Evolutionary conservation across 495 filamentous ascomycete species (phyloP).

Genomic region (Trichoderma parareesei): DNA sequence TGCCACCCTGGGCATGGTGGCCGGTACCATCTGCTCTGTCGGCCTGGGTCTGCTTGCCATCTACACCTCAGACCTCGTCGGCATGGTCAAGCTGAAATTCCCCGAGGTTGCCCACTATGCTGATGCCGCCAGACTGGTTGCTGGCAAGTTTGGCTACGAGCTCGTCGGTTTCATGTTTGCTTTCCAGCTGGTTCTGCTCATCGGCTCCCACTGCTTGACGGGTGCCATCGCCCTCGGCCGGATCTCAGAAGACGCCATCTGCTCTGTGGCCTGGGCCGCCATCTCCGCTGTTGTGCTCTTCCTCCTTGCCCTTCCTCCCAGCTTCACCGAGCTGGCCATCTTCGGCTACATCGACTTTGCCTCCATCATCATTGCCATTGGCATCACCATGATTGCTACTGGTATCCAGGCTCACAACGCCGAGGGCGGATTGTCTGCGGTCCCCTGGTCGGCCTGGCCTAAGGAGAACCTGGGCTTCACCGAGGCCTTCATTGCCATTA

Average conservation of each 20-base stretch:
- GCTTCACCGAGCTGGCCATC: conserved; percentile 50
- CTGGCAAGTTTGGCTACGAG: conserved; percentile 56
- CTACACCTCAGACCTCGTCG: conserved; percentile 72
- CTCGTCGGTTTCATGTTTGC: conserved; percentile 55
- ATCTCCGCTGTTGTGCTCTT: conserved; percentile 57
- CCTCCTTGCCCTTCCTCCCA: conserved; percentile 51
- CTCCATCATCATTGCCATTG: conserved; percentile 56
- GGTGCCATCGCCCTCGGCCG: conserved; percentile 65
- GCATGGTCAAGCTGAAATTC: conserved; percentile 64
- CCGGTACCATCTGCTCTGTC: conserved; percentile 49
- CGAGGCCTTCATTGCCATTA: conserved; percentile 53
- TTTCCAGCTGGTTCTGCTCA: conserved; percentile 66
- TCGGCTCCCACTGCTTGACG: conserved; percentile 66
- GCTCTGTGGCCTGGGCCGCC: conserved; percentile 59
- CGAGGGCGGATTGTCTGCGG: conserved; percentile 24
- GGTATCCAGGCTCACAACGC: conserved; percentile 40
- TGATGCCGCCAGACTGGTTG: conserved; percentile 60
- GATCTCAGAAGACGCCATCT: conserved; percentile 54
- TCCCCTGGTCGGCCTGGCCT: conserved; percentile 37
- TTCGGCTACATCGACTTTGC: conserved; percentile 52
- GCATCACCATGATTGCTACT: conserved; percentile 61
- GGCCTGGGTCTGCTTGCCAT: conserved; percentile 57
- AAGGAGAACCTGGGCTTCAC: conserved; percentile 29
- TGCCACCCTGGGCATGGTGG: conserved; percentile 54
- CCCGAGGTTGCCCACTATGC: conserved; percentile 67